Base-by-base conservation (phyloP, 495 filamentous ascomycete genomes). In the Lasiosphaeris hirsuta region DNA sequence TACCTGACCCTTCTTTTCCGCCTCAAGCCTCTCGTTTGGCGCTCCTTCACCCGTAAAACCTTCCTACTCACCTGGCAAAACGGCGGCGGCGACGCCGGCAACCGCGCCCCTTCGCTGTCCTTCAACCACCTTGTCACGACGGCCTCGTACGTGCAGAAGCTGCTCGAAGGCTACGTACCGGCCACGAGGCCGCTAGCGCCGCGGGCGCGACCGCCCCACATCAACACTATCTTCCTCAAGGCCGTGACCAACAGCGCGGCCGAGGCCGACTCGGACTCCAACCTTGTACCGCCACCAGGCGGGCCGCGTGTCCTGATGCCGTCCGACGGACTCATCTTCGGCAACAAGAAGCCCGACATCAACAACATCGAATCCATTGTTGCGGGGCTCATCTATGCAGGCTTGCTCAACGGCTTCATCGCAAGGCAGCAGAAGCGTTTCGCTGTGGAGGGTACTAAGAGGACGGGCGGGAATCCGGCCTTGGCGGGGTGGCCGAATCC, bases 371-470 rank as follows among this genome's bases (percentile, higher is more conserved):
- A 96, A 71, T 83, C 80, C 2, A 84, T 90, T 3, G 76, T 95
- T 9, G 81, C 88, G 0, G 88, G 86, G 1, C 75, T 97, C 7
- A 80, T 96, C 13, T 84, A 86, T 30, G 90, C 96, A 69, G 88
- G 86, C 7, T 75, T 97, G n/a, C 78, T 97, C 49, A 85, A 86
- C 54, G 94, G 94, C 5, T 98, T 92, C 61, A 80, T 97, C 18
- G 89, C 89, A 10, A 89, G 94, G 62, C 75, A 79, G 35, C 85
- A 85, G 61, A 80, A 77, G 30, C 83, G 85, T 15, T 95, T 96
- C 58, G 92, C 90, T 4, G 87, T 97, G 37, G 82, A 88, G 30
- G 92, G 94, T 7, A 83, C 90, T 13, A 89, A 88, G 64, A 72
- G 80, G 49, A 82, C 74, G 44, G 68, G 64, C 10, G 74, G 77